phyloP scores from a whole-genome alignment of 2,329 filamentous ascomycete species.

The Monosporascus sp. region DNA sequence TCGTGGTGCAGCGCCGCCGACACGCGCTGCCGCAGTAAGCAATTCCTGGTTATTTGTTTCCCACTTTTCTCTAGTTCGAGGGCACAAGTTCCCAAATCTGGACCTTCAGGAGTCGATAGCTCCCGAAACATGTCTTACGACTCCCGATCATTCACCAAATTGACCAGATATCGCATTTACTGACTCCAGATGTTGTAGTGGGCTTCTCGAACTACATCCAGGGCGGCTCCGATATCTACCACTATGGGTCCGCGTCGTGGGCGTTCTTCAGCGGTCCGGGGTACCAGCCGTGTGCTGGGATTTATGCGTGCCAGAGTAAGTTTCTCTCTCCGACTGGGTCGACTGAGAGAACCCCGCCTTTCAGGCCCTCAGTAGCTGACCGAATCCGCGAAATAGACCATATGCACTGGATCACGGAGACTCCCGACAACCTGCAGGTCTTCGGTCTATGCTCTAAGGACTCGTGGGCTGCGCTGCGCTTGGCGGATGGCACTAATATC shows the following conservation, averaged over 20 bases:
- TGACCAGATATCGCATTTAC: no score
- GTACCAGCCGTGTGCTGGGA: slow-evolving; percentile 29
- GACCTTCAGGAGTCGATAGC: no score
- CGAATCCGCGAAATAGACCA: slow-evolving; percentile 16
- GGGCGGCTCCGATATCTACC: slow-evolving; percentile 35
- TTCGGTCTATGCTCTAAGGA: slow-evolving; percentile 39
- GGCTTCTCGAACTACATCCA: slow-evolving; percentile 37
- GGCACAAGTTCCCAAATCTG: no score
- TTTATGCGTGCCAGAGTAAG: slow-evolving; percentile 30
- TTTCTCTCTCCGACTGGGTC: neutral
- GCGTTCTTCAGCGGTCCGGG: slow-evolving; percentile 37
- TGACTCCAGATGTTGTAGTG: slow-evolving; percentile 14
- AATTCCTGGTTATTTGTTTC: no score
- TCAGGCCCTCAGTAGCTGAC: slow-evolving; percentile 1
- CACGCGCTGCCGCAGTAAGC: slow-evolving; percentile 30
- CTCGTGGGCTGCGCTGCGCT: slow-evolving; percentile 26
- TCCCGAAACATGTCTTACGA: no score
- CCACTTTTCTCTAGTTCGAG: no score
- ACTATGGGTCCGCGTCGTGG: slow-evolving; percentile 39
- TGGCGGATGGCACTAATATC: slow-evolving; percentile 31
- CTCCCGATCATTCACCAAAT: no score
- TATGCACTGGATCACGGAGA: slow-evolving; percentile 36
- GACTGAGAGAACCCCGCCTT: no score
- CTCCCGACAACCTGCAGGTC: slow-evolving; percentile 33
- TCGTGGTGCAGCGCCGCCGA: slow-evolving; percentile 32